Percentiles rank a stretch among this genome's conserved stretches.
Conservation (phyloP, 2,329 filamentous ascomycete genomes). For the Paracoccidioides brasiliensis region DNA sequence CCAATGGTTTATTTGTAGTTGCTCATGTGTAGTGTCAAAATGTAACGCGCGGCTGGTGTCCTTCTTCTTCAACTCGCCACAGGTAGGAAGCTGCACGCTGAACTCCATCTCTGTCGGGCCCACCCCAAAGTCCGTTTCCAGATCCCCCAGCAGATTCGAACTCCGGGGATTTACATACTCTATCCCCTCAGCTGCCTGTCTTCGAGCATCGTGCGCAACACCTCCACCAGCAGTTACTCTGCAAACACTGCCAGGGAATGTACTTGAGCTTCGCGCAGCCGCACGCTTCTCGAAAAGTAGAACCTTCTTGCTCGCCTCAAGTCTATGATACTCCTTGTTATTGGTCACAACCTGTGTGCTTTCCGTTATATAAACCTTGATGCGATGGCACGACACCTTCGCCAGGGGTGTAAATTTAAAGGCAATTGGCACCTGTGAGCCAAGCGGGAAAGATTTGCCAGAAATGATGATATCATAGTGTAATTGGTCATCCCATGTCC, state of each 20-base stretch:
- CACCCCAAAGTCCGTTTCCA: slow-evolving; percentile 63
- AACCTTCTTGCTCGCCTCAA: slow-evolving; percentile 73
- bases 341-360: slow-evolving; percentile 84
- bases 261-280: slow-evolving; percentile 59
- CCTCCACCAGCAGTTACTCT: slow-evolving; percentile 70
- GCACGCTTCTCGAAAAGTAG: slow-evolving; percentile 79
- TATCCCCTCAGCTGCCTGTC: slow-evolving; percentile 40
- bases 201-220: slow-evolving; percentile 50
- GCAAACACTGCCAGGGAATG: slow-evolving; percentile 63
- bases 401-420: slow-evolving; percentile 88
- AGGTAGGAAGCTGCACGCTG: slow-evolving; percentile 82
- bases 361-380: slow-evolving; percentile 85
- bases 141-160: slow-evolving; percentile 66
- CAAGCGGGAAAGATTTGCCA: slow-evolving; percentile 85
- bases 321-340: slow-evolving; percentile 70
- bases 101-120: slow-evolving; percentile 91
- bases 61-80: slow-evolving; percentile 64
- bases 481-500: slow-evolving; percentile 88
- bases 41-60: slow-evolving; percentile 54
- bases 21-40: slow-evolving; percentile 86
- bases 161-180: slow-evolving; percentile 42
- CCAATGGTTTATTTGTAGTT: slow-evolving; percentile 90
- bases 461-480: slow-evolving; percentile 96
- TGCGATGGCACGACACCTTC: slow-evolving; percentile 84
- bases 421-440: slow-evolving; percentile 76